Base-by-base conservation (phyloP, 2,329 filamentous ascomycete species). In the Mycosphaerelloides madeirae region DNA sequence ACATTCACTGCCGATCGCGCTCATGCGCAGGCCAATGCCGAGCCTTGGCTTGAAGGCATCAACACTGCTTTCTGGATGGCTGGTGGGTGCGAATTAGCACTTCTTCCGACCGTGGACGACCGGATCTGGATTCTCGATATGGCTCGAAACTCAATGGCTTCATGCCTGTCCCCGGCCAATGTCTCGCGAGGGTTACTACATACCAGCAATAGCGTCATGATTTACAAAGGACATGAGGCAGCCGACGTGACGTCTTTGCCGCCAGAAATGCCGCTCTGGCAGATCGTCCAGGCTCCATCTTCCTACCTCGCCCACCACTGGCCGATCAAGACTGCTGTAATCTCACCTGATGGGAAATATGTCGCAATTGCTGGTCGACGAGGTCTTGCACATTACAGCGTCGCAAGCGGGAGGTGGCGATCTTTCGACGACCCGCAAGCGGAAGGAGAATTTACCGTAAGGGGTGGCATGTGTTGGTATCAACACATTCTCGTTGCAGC, bases 381-480 rank as follows among this genome's bases (percentile, higher is more conserved):
- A 56, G 93, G 93, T 1, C 74, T 98, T 40, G 91, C 91, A 8
- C 93, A 98, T 65, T 98, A 98, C 67, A 97, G 93, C 60, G 81
- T 96, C 49, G 85, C 85, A 55, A 97, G 91, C 62, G 87, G 91
- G 20, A 79, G 93, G 46, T 98, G 93, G 93, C 96, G 95, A 64
- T 94, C 85, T 0, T 98, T 98, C 64, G 78, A 84, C 38, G 88
- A 90, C 57, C 78, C 83, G 19, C 80, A 78, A 22, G 78, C 84
- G 60, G 93, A 97, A 66, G 89, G 90, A 57, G 87, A 90, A 51
- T 98, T 98, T 62, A 81, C 88, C 18, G 87, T 98, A 12, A 78
- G 90, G 51, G 93, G 93, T 38, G 93, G 93, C 6, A 95, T 98
- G 90, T 97, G 91, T 64, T 98, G 93, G 93, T 90, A 95, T 63